Percentiles rank a stretch among this genome's conserved stretches.
phyloP scores from a whole-genome alignment of 805 yeast genomes.

The Teunomyces stri region DNA sequence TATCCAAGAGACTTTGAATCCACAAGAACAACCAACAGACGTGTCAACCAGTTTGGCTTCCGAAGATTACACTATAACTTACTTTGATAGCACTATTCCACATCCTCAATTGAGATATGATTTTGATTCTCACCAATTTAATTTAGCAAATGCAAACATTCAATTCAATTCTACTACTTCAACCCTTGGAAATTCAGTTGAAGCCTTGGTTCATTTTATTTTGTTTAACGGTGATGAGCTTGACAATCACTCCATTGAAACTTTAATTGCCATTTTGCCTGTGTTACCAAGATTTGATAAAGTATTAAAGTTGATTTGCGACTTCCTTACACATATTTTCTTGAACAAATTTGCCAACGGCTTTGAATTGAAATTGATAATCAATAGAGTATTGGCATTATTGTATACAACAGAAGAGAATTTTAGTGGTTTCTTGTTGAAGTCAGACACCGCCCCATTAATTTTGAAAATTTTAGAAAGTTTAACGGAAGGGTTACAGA shows the following conservation, averaged over 20 bases:
- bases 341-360: conserved; percentile 24
- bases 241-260: conserved; percentile 13
- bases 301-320: conserved; percentile 20
- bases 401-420: conserved; percentile 55
- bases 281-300: conserved; percentile 33
- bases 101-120: conserved; percentile 47
- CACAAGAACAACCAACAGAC: not conserved
- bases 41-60: not conserved
- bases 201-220: conserved; percentile 74
- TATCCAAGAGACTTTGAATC: conserved; percentile 7
- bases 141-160: conserved; percentile 8
- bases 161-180: conserved; percentile 5
- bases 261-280: conserved; percentile 29
- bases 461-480: conserved; percentile 50
- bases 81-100: conserved; percentile 23
- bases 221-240: conserved; percentile 30
- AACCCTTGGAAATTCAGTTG: conserved; percentile 30
- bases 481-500: conserved; percentile 36
- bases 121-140: conserved; percentile 33
- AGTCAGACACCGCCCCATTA: conserved; percentile 57
- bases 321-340: conserved; percentile 18
- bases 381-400: conserved; percentile 51
- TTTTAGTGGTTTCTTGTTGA: conserved; percentile 69
- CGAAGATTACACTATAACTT: conserved; percentile 19
- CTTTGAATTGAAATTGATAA: conserved; percentile 27